A percentile compares a stretch with the other conserved stretches of the same genome.
Evolutionary conservation across 2,329 filamentous ascomycete genomes (phyloP).

Genomic region (Fusarium papillatum): DNA sequence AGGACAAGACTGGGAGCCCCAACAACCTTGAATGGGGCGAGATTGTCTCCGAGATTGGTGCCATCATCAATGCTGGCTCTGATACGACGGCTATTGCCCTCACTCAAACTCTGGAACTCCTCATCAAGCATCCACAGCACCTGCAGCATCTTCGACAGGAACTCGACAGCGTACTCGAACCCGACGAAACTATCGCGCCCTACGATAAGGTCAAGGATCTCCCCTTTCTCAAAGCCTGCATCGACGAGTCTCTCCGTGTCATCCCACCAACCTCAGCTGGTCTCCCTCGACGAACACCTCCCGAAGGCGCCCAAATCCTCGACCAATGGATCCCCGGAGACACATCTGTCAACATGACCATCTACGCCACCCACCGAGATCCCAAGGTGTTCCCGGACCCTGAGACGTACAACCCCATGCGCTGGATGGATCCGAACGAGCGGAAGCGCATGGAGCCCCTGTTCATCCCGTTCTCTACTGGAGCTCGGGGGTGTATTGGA

Average conservation of each 20-base stretch:
- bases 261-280: not conserved
- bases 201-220: not conserved
- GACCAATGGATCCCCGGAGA: not conserved
- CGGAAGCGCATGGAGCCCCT: not conserved
- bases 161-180: not conserved
- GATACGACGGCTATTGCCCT: not conserved
- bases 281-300: not conserved
- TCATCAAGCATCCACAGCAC: not conserved
- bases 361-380: not conserved
- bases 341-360: not conserved
- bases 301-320: not conserved
- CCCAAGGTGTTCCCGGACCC: not conserved
- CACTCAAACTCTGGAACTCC: not conserved
- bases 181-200: fast-evolving
- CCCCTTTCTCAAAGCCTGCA: not conserved
- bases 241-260: not conserved
- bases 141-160: not conserved
- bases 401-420: not conserved
- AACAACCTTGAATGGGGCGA: not conserved
- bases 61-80: not conserved
- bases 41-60: not conserved
- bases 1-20: not conserved
- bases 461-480: not conserved
- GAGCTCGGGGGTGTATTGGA: not conserved
- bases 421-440: not conserved